Evolutionary conservation across 768 basidiomycete genomes (phyloP), one percentile per base, ranked within the genome.

Genomic region (Boletales sp.): DNA sequence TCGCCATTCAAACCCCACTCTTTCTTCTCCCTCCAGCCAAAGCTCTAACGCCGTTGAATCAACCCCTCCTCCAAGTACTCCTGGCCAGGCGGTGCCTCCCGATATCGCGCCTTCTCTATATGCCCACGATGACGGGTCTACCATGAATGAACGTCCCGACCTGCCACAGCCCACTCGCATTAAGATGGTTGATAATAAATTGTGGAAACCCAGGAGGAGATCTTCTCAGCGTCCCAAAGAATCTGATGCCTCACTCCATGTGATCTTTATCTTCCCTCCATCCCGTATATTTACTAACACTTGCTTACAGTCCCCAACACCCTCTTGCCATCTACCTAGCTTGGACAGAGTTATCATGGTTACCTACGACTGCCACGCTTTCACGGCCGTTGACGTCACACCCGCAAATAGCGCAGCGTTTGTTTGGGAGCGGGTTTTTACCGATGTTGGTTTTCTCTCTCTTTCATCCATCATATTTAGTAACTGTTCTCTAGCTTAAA

Each of bases 401-500:
- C 76, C 77, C 30, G 84, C 86, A 17, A 77, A 73, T 51, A 79
- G 74, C 63, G 80, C 84, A 34, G 79, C 80, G 12, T 82, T 79
- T 61, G 86, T 92, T 54, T 81, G 88, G 56, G 89, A 91, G 64
- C 79, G 84, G 46, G 87, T 92, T 30, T 87, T 89, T 56, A 80
- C 79, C 55, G 88, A 88, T 3, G 24, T 27, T 6, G 77, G 90
- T 90, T 45, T 34, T 74, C 68, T 36, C 11, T 38, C 41, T 35
- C 6, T 11, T 46, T 54, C 27, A 15, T 45, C 42, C 45, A 32
- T 34, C 11, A 31, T 24, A 18, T 12, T 38, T 46, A 44, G 34
- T 62, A 39, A 51, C 43, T 31, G 30, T 36, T 24, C 40, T 52
- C 8, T 54, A 92, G 90, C 73, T 93, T 53, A 81, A 83, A 63